Evolutionary conservation across 2,329 filamentous ascomycete genomes (phyloP).

Genomic region (Ramichloridium luteum): DNA sequence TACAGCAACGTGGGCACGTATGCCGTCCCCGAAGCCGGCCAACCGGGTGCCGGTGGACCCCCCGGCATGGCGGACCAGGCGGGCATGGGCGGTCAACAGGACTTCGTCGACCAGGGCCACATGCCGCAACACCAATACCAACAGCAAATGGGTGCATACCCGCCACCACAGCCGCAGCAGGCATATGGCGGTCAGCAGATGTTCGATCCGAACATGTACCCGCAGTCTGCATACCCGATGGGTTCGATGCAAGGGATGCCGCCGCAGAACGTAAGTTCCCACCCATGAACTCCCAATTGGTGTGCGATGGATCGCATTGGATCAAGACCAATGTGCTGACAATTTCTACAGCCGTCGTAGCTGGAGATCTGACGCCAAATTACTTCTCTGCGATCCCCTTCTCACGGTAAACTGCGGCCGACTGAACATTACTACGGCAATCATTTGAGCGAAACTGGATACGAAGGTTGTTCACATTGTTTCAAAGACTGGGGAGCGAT

Average conservation of each 20-base stretch:
- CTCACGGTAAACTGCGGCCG: too few relatives aligned
- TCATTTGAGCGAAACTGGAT: too few relatives aligned
- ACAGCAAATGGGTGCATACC: constrained; percentile 67
- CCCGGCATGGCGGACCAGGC: constrained; percentile 20
- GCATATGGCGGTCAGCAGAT: constrained; percentile 64
- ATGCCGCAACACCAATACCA: constrained; percentile 48
- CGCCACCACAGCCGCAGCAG: constrained; percentile 66
- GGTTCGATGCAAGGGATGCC: constrained; percentile 22
- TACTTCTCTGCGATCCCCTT: too few relatives aligned
- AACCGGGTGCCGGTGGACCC: constrained; percentile 29
- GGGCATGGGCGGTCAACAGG: constrained; percentile 21
- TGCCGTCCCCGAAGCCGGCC: constrained; percentile 41
- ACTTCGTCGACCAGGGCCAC: constrained; percentile 25
- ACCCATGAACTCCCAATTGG: too few relatives aligned
- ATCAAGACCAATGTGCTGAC: too few relatives aligned
- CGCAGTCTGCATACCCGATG: constrained; percentile 15
- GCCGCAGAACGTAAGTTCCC: constrained; percentile 16
- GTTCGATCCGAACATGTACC: constrained; percentile 75
- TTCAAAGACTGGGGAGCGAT: too few relatives aligned
- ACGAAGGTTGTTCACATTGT: too few relatives aligned
- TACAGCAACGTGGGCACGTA: constrained; percentile 31
- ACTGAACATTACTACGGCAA: too few relatives aligned
- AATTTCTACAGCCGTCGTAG: too few relatives aligned
- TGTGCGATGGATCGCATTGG: too few relatives aligned
- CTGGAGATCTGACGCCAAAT: too few relatives aligned